Conservation (phyloP, 352 stramenopile genomes). For the Phytophthora capsici region DNA sequence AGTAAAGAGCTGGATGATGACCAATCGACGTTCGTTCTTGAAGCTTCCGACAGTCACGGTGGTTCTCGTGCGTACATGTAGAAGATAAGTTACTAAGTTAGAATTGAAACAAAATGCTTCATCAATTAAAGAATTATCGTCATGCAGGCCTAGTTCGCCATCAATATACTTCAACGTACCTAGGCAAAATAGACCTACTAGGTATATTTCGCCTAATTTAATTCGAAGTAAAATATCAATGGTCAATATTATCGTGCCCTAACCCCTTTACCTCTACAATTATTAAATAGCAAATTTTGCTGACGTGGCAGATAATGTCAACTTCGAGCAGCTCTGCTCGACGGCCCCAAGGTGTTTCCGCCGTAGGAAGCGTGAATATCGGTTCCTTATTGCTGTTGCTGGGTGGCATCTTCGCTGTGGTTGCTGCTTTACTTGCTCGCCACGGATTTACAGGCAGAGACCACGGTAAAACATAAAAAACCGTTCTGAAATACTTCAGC, state of each 20-base stretch:
- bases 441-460: conserved; percentile 66
- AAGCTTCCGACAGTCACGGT: conserved; percentile 19
- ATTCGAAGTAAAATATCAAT: too few species aligned
- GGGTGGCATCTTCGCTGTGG: conserved; percentile 43
- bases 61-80: conserved; percentile 27
- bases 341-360: background rate
- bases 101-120: background rate
- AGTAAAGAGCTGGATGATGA: conserved; percentile 3
- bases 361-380: conserved; percentile 18
- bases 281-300: too few species aligned
- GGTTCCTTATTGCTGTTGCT: conserved; percentile 56
- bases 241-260: too few species aligned
- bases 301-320: conserved; percentile 24
- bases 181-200: too few species aligned
- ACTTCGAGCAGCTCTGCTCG: background rate
- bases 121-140: too few species aligned
- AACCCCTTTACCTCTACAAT: too few species aligned
- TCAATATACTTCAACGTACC: too few species aligned
- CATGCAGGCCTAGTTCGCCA: too few species aligned
- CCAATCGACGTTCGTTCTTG: conserved; percentile 12
- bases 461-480: conserved; percentile 38
- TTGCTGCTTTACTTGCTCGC: conserved; percentile 57
- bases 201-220: too few species aligned
- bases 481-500: background rate
- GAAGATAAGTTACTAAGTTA: conserved; percentile 3